These are phyloP conservation scores for Boletellus sp. DNA, from an alignment of 768 basidiomycete species.

Conservation along the genomic window DNA sequence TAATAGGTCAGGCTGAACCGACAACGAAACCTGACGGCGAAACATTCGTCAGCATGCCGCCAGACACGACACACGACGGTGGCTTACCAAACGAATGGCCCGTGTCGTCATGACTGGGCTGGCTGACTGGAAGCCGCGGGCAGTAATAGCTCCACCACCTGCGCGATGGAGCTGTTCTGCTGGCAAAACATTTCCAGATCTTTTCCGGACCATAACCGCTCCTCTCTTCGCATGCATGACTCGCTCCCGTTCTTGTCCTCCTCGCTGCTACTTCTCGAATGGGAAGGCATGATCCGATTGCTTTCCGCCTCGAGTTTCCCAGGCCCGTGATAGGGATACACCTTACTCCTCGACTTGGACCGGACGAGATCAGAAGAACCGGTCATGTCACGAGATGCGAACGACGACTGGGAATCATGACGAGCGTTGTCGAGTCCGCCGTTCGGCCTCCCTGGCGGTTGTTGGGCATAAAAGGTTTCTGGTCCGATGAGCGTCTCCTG, in stretches of 20 bases:
- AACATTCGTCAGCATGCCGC: conserved; percentile 9
- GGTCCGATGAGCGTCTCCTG: conserved; percentile 74
- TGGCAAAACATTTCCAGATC: conserved; percentile 82
- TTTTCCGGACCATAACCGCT: conserved; percentile 69
- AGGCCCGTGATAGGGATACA: conserved; percentile 60
- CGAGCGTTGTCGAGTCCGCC: conserved; percentile 27
- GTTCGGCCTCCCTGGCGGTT: conserved; percentile 30
- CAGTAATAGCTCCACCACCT: conserved; percentile 65
- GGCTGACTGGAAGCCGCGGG: conserved; percentile 43
- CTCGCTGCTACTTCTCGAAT: conserved; percentile 29
- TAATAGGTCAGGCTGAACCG: conserved; percentile 20
- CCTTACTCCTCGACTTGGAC: conserved; percentile 67
- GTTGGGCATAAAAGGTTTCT: conserved; percentile 18
- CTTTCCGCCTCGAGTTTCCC: conserved; percentile 64
- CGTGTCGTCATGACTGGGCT: conserved; percentile 20
- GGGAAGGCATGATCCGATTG: conserved; percentile 16
- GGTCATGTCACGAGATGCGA: conserved; percentile 21
- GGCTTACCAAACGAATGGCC: conserved; percentile 22
- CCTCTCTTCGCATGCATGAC: conserved; percentile 37
- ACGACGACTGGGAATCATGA: conserved; percentile 24
- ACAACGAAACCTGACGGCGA: conserved; percentile 18
- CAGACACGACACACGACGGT: not conserved
- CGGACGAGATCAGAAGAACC: conserved; percentile 44
- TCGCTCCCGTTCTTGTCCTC: conserved; percentile 31
- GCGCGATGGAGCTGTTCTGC: conserved; percentile 84